These are phyloP conservation scores for Delitschia confertaspora DNA, from an alignment of 495 filamentous ascomycete genomes.

Conservation along the genomic window DNA sequence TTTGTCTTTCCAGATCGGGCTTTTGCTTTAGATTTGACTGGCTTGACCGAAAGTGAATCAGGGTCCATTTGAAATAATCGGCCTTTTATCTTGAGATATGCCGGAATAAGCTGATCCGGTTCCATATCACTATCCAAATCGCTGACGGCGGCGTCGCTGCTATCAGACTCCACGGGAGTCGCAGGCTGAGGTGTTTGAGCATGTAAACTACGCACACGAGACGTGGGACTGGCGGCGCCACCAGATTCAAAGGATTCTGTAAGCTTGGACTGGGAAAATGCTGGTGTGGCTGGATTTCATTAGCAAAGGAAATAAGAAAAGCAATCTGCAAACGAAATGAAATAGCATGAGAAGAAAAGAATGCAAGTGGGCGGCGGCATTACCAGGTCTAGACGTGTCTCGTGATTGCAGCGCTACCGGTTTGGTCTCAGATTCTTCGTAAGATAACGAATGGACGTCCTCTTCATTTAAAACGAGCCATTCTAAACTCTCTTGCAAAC, in stretches of 20 bases:
- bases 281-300: no score
- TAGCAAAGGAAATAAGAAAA: no score
- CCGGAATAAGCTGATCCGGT: slow-evolving; percentile 65
- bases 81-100: slow-evolving; percentile 62
- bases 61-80: slow-evolving; percentile 65
- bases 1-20: slow-evolving; percentile 21
- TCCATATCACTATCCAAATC: slow-evolving; percentile 50
- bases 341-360: slow-evolving; percentile 1
- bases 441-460: slow-evolving; percentile 60
- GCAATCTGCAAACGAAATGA: no score
- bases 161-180: slow-evolving; percentile 10
- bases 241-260: no score
- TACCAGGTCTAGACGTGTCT: slow-evolving; percentile 18
- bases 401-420: slow-evolving; percentile 28
- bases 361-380: not conserved
- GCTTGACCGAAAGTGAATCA: slow-evolving; percentile 29
- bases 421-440: slow-evolving; percentile 42
- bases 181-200: not conserved
- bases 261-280: no score
- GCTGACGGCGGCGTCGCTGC: slow-evolving; percentile 27
- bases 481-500: slow-evolving; percentile 75
- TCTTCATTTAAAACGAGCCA: slow-evolving; percentile 71
- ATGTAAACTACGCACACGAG: no score
- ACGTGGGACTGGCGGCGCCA: no score
- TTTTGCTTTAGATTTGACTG: slow-evolving; percentile 29